Evolutionary conservation across 164 flowering plant genomes (phyloP).

Genomic region (Akebia trifoliata): DNA sequence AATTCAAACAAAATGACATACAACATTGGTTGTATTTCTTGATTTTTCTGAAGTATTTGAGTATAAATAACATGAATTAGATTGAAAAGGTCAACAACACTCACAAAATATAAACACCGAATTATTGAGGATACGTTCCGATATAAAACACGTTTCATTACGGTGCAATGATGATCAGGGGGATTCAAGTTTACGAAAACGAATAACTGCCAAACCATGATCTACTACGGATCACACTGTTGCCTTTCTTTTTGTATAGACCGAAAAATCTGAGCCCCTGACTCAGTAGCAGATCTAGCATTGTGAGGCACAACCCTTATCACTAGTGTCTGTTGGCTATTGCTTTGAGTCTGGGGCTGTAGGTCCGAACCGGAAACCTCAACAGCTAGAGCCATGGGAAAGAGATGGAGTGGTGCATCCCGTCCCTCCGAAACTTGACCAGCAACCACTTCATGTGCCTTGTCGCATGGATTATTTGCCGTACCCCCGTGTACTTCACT

Average conservation of each 20-base stretch:
- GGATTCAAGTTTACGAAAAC: too few relatives aligned
- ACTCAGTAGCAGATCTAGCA: slow-evolving; percentile 60
- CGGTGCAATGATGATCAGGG: too few relatives aligned
- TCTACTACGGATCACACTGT: slow-evolving; percentile 48
- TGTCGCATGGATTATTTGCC: slow-evolving; percentile 61
- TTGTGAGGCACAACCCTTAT: slow-evolving; percentile 85
- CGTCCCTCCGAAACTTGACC: slow-evolving; percentile 11
- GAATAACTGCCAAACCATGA: too few relatives aligned
- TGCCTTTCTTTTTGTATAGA: slow-evolving; percentile 76
- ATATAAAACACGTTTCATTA: too few relatives aligned
- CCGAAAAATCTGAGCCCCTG: slow-evolving; percentile 74
- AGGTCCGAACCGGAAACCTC: slow-evolving; percentile 15
- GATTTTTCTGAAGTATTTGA: too few relatives aligned
- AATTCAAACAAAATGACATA: too few relatives aligned
- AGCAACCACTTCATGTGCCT: slow-evolving; percentile 11
- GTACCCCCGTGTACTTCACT: slow-evolving; percentile 58
- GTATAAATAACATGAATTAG: too few relatives aligned
- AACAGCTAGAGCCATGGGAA: slow-evolving; percentile 37
- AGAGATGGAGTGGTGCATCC: slow-evolving; percentile 45
- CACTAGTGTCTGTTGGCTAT: slow-evolving; percentile 39
- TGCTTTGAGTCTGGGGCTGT: slow-evolving; percentile 14
- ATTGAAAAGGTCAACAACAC: too few relatives aligned
- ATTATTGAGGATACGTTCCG: too few relatives aligned
- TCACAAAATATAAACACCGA: too few relatives aligned
- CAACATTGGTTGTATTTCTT: too few relatives aligned